A percentile compares a stretch with the other conserved stretches of the same genome.
phyloP scores from a whole-genome alignment of 2,329 filamentous ascomycete species.

The Lachnellula subtilissima region DNA sequence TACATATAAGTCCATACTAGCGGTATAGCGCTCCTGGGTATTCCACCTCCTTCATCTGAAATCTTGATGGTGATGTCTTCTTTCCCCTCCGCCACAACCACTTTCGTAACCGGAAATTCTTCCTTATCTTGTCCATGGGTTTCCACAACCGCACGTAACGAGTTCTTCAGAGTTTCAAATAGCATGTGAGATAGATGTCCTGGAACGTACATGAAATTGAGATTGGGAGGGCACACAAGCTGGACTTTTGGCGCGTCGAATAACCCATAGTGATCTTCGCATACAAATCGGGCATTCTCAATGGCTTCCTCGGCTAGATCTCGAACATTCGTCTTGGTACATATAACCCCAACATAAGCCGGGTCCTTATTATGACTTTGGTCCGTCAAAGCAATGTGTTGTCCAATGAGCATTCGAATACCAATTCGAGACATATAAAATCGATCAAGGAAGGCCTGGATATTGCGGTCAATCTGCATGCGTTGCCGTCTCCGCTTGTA shows the following conservation, averaged over 20 bases:
- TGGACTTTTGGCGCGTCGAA: constrained; percentile 97
- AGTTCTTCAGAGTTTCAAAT: constrained; percentile 98
- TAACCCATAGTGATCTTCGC: constrained; percentile 95
- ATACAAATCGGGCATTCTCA: constrained; percentile 98
- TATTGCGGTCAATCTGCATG: constrained; percentile 97
- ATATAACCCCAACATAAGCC: constrained; percentile 97
- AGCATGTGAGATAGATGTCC: constrained; percentile 99
- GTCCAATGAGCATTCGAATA: constrained; percentile 97
- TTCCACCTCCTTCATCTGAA: constrained; percentile 92
- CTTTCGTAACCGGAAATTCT: constrained; percentile 92
- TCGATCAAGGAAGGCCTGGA: constrained; percentile 94
- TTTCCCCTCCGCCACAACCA: constrained; percentile 94
- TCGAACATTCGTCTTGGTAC: constrained; percentile 94
- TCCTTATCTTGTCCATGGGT: constrained; percentile 92
- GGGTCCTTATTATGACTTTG: constrained; percentile 85
- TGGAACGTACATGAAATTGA: constrained; percentile 99
- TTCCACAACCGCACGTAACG: constrained; percentile 92
- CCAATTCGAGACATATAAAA: constrained; percentile 99
- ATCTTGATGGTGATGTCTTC: constrained; percentile 99
- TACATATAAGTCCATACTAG: constrained; percentile 99
- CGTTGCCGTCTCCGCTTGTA: constrained; percentile 95
- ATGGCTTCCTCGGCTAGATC: constrained; percentile 96
- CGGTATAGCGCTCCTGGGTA: constrained; percentile 86
- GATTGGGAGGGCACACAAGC: constrained; percentile 86
- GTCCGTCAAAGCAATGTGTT: constrained; percentile 95